phyloP scores from a whole-genome alignment of 441 rosid genomes.

The Corymbia calophylla region DNA sequence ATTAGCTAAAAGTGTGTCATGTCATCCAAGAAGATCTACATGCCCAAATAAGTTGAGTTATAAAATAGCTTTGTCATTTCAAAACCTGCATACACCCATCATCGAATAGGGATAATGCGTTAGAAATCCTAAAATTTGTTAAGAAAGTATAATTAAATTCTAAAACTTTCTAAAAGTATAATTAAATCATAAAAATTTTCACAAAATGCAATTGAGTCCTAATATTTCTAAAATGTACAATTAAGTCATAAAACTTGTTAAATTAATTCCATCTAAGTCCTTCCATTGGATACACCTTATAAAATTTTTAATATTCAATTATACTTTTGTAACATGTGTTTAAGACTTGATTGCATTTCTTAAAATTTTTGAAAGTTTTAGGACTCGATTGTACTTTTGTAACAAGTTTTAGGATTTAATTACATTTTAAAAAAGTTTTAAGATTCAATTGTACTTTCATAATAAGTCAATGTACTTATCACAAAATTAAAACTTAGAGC shows the following conservation, averaged over 20 bases:
- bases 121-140: accelerated
- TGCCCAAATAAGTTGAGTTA: background rate
- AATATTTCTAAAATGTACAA: accelerated
- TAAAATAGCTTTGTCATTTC: background rate
- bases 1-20: background rate
- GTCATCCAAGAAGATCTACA: background rate
- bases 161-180: accelerated
- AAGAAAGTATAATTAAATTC: accelerated
- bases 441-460: accelerated
- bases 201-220: accelerated
- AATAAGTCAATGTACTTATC: accelerated
- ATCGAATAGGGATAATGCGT: accelerated
- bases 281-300: accelerated
- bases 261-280: accelerated
- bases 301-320: accelerated
- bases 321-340: accelerated
- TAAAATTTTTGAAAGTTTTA: too few relatives aligned
- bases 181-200: accelerated
- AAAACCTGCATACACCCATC: background rate
- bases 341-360: accelerated
- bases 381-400: accelerated
- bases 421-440: too few relatives aligned
- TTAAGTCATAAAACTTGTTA: accelerated
- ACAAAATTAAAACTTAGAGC: background rate
- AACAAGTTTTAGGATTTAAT: accelerated